These are phyloP conservation scores for Bathelium albidoporum DNA, from an alignment of 495 filamentous ascomycete species.

Conservation along the genomic window DNA sequence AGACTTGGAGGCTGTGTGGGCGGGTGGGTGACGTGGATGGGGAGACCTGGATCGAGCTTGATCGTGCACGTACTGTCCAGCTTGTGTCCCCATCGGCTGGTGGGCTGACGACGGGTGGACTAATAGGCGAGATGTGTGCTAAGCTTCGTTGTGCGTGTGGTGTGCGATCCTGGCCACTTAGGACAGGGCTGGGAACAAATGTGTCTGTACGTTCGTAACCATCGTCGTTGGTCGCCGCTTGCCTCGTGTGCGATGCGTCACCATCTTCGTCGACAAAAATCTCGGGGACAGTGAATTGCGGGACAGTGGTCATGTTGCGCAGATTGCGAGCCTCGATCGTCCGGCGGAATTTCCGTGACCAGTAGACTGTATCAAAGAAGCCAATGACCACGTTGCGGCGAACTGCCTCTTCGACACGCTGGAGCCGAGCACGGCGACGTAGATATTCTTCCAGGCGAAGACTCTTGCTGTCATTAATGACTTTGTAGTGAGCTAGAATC, in stretches of 20 bases:
- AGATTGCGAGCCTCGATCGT: conserved; percentile 55
- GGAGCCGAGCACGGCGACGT: conserved; percentile 76
- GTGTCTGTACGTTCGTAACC: conserved; percentile 10
- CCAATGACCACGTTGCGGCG: conserved; percentile 77
- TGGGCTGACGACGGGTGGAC: conserved; percentile 9
- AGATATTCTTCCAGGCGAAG: conserved; percentile 90
- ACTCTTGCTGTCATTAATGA: conserved; percentile 96
- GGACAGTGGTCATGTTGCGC: conserved; percentile 63
- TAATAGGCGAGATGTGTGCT: conserved; percentile 18
- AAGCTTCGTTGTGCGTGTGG: conserved; percentile 17
- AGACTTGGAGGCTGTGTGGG: conserved; percentile 2
- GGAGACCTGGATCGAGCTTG: conserved; percentile 29
- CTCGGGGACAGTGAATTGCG: conserved; percentile 77
- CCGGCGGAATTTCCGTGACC: conserved; percentile 70
- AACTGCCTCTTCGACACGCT: conserved; percentile 94
- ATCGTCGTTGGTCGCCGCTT: conserved; percentile 19
- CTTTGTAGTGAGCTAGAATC: conserved; percentile 97
- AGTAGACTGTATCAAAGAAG: conserved; percentile 95
- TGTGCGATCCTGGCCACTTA: conserved; percentile 7
- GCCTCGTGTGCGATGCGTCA: conserved; percentile 27
- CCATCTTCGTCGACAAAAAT: conserved; percentile 64
- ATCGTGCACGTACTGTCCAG: conserved; percentile 22
- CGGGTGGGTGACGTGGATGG: conserved; percentile 20
- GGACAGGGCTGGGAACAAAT: neutral
- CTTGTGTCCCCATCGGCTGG: conserved; percentile 18